Conservation (phyloP, 2,329 filamentous ascomycete species). For the Cladorrhinum sp. region DNA sequence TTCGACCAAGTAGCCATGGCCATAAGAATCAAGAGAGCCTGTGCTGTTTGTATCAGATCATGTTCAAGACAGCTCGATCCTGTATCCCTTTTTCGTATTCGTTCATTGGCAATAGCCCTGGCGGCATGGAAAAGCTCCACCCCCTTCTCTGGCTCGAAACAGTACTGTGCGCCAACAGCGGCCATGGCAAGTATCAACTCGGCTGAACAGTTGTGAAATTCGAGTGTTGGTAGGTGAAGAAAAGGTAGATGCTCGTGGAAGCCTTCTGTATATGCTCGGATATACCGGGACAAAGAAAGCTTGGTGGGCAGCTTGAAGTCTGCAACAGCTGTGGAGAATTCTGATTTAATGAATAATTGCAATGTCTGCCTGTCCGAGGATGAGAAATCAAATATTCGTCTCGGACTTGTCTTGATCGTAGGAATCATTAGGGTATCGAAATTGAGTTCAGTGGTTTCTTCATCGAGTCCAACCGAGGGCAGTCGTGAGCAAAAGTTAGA, state of each 20-base stretch:
- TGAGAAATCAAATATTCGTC: constrained; percentile 10
- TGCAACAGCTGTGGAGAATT: constrained; percentile 9
- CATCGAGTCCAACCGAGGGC: constrained; percentile 14
- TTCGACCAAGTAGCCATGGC: constrained; percentile 59
- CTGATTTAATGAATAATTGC: neutral
- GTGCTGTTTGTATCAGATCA: constrained; percentile 45
- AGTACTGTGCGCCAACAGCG: constrained; percentile 46
- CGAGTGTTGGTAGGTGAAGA: constrained; percentile 22
- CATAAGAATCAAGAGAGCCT: constrained; percentile 51
- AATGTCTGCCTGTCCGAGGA: constrained; percentile 14
- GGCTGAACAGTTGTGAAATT: constrained; percentile 7
- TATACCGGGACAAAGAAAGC: constrained; percentile 22
- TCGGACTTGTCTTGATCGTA: neutral
- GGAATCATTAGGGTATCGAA: neutral
- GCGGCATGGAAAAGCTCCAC: constrained; percentile 57
- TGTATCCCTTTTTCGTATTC: constrained; percentile 48
- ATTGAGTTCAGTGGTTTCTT: neutral
- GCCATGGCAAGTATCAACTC: constrained; percentile 51
- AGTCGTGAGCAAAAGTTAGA: constrained; percentile 19
- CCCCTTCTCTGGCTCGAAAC: constrained; percentile 48
- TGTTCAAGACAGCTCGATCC: constrained; percentile 32
- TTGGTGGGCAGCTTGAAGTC: constrained; percentile 21
- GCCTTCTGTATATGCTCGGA: constrained; percentile 23
- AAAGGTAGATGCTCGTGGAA: constrained; percentile 50
- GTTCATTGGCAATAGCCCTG: constrained; percentile 51